Conservation (phyloP, 2,329 filamentous ascomycete genomes). For the Mollisiaceae sp. region DNA sequence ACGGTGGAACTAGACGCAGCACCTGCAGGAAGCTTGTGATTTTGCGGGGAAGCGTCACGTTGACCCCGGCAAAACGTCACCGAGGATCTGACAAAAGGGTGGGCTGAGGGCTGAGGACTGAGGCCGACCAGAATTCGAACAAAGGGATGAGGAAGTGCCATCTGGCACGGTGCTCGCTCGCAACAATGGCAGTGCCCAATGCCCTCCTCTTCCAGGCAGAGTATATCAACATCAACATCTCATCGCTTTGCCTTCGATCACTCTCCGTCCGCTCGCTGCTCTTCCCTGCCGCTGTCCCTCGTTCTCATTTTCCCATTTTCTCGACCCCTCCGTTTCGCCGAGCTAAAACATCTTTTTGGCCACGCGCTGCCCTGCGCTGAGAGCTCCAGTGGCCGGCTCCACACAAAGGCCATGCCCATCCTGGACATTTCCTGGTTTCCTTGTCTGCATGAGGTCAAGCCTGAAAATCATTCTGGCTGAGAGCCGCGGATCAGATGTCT, state of each 20-base stretch:
- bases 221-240: neutral
- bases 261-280: neutral
- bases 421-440: slow-evolving; percentile 10
- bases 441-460: slow-evolving; percentile 23
- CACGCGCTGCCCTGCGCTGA: slow-evolving; percentile 19
- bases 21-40: slow-evolving; percentile 1
- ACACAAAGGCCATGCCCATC: slow-evolving; percentile 15
- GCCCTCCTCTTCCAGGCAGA: neutral
- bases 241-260: neutral
- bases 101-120: neutral
- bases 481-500: slow-evolving; percentile 24
- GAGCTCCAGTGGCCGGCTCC: slow-evolving; percentile 13
- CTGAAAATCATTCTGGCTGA: slow-evolving; percentile 9
- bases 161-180: neutral
- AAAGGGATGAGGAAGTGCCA: neutral
- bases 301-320: no score
- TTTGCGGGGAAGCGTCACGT: slow-evolving; percentile 2
- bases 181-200: neutral
- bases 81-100: neutral
- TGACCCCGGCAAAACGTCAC: neutral
- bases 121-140: neutral
- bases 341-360: slow-evolving; percentile 19
- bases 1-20: no score
- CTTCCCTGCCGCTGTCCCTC: neutral
- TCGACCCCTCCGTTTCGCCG: slow-evolving; percentile 24